Conservation (phyloP, 1,284 basidiomycete genomes). For the Rhodotorula sp. region DNA sequence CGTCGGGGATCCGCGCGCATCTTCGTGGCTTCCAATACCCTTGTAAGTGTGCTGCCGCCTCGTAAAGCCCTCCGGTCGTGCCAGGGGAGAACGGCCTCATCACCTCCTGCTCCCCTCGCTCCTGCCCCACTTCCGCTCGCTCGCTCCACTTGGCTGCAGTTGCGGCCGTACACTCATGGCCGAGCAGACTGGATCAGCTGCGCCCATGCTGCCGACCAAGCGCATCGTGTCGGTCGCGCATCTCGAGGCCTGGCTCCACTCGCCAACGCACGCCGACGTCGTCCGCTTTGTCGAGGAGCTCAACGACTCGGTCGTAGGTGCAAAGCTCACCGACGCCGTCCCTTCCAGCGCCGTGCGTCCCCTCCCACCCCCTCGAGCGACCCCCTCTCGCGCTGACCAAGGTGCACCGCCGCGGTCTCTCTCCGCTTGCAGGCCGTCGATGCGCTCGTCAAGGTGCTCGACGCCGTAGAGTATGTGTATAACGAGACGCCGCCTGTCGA, state of each 20-base stretch:
- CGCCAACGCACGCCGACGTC: constrained; percentile 69
- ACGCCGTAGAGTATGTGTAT: constrained; percentile 68
- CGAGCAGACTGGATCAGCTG: not conserved
- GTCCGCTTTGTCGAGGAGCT: constrained; percentile 72
- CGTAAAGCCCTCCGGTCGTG: no score
- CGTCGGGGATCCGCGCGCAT: no score
- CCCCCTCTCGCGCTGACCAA: not conserved
- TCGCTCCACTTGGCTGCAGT: not conserved
- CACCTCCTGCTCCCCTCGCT: no score
- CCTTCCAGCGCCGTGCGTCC: constrained; percentile 61
- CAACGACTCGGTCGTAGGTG: constrained; percentile 74
- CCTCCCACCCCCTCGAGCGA: not conserved
- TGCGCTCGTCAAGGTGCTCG: constrained; percentile 66
- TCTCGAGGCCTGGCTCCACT: constrained; percentile 77
- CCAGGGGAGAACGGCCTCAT: no score
- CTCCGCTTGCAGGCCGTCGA: constrained; percentile 64
- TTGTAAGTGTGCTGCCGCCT: no score
- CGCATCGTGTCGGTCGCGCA: constrained; percentile 77
- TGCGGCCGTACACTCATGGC: not conserved
- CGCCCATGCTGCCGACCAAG: constrained; percentile 58
- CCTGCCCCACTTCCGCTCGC: no score
- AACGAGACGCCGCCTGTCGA: constrained; percentile 78
- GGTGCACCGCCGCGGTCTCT: not conserved
- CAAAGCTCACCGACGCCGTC: constrained; percentile 71
- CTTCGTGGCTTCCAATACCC: no score